Base-by-base conservation (phyloP, 805 yeast genomes). In the Metschnikowia cubensis region DNA sequence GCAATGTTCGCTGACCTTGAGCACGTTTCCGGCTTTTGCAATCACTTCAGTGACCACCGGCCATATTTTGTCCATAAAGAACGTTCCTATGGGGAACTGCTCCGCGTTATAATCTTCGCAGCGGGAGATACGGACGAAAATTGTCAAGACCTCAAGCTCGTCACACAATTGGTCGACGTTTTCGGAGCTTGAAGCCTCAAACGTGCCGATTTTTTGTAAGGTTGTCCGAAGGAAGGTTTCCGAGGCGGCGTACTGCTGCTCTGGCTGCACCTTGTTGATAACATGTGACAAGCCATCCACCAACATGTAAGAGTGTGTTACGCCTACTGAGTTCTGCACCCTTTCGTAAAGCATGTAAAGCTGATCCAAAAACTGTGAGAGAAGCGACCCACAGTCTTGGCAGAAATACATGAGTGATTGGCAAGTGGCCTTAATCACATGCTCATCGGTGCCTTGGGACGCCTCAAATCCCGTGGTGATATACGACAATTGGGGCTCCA, bases 391-490 rank as follows among this genome's bases (percentile, higher is more conserved):
- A 61, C 99, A 94, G 68, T 95, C 99, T 61, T 88, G 87, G 70
- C 97, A 91, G 62, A 94, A 89, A 63, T 83, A 92, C 91, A 89
- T 89, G 60, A 94, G 76, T 0, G 99, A 95, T 67, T 88, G 91
- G 0, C 97, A 85, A 0, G 97, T 89, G 1, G 99, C 97, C 25
- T 85, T 80, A 21, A 85, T 74, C 31, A 88, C 85, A 39, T 80
- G 83, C 37, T 63, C 62, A 39, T 61, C 55, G 34, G 57, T 50
- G 6, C 47, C 37, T 36, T 49, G 51, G 8, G 55, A 45, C 15
- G 47, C 50, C 39, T 63, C 66, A 59, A 89, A 86, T 0, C 97
- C 96, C 52, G 75, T 76, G 50, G 85, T 85, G 55, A 95, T 89
- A 65, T 90, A 94, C 54, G 85, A 83, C 50, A 94, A 75, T 66